These are phyloP conservation scores for Paramecium primaurelia DNA, from an alignment of 73 alveolate species.

Conservation along the genomic window DNA sequence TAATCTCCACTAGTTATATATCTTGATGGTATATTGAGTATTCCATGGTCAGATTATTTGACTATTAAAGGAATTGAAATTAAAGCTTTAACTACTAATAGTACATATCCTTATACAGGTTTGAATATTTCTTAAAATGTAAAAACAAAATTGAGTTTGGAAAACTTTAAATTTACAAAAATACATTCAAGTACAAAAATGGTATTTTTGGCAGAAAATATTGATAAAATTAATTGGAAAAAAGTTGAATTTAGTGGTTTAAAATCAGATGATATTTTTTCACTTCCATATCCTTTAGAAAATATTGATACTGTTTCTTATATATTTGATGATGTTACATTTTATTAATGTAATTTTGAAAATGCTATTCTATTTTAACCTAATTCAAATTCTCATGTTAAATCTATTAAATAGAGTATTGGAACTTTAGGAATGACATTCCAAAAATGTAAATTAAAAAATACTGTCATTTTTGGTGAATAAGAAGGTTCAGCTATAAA, in stretches of 20 bases:
- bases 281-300: background rate
- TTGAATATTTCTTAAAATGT: background rate
- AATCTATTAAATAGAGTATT: background rate
- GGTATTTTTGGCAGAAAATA: background rate
- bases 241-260: background rate
- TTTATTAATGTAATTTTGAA: background rate
- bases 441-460: background rate
- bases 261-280: background rate
- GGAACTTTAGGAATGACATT: background rate
- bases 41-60: background rate
- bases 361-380: background rate
- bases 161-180: background rate
- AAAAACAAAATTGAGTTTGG: background rate
- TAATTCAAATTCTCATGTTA: background rate
- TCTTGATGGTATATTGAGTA: background rate
- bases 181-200: background rate
- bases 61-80: background rate
- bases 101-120: background rate
- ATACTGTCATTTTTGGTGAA: background rate
- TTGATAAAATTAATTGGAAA: background rate
- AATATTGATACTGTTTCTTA: background rate
- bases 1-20: background rate
- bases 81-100: background rate
- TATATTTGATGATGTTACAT: background rate
- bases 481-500: background rate